A percentile compares a stretch with the other conserved stretches of the same genome.
Conservation (phyloP, 371 early-diverging fungal genomes). For the Blastocladiella emersonii region DNA sequence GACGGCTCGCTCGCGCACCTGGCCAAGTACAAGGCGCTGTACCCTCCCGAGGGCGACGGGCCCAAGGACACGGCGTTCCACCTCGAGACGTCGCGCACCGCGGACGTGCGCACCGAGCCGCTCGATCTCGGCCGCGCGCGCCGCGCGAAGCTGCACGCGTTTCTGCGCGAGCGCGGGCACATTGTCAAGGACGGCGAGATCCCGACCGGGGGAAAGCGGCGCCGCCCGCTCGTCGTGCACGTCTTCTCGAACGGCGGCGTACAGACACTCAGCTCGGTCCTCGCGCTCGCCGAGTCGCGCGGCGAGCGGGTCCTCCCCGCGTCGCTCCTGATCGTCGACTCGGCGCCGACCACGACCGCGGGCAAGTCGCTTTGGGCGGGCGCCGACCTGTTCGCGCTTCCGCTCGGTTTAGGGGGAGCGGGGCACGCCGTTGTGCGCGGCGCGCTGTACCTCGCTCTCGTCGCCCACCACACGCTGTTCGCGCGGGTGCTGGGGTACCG, state of each 20-base stretch:
- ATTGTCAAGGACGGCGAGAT: no score
- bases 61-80: no score
- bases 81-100: not conserved
- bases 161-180: no score
- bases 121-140: no score
- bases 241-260: not conserved
- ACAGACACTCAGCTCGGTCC: not conserved
- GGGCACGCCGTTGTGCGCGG: not conserved
- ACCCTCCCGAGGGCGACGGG: not conserved
- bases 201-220: no score
- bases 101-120: no score
- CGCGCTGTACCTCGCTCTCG: not conserved
- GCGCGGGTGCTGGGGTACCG: not conserved
- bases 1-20: not conserved
- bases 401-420: not conserved
- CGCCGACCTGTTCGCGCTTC: not conserved
- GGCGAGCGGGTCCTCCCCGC: not conserved
- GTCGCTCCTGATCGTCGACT: not conserved
- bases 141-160: no score
- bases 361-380: not conserved
- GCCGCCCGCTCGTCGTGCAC: not conserved
- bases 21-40: not conserved
- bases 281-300: not conserved
- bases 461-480: not conserved
- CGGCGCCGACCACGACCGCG: not conserved